phyloP scores from a whole-genome alignment of 495 filamentous ascomycete genomes.

The Podospora fimiseda region DNA sequence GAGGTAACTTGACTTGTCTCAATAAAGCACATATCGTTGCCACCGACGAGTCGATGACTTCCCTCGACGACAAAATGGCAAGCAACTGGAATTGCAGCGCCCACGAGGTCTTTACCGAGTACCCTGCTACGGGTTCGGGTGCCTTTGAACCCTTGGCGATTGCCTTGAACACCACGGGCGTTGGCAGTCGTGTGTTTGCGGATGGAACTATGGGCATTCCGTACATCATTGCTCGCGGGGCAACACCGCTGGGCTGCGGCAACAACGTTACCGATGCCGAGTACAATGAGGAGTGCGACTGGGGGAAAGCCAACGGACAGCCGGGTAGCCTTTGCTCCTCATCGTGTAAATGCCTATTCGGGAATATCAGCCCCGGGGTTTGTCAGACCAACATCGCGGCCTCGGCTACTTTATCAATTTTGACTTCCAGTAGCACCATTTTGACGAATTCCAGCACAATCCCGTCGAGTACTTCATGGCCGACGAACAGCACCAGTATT shows the following conservation, averaged over 20 bases:
- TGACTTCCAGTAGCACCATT: constrained; percentile 6
- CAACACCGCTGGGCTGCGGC: constrained; percentile 41
- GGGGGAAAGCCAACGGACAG: constrained; percentile 31
- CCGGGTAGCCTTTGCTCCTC: constrained; percentile 36
- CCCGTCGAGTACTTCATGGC: neutral
- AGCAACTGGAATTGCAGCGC: constrained; percentile 45
- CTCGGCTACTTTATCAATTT: constrained; percentile 1
- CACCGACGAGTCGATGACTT: constrained; percentile 26
- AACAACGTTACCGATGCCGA: constrained; percentile 36
- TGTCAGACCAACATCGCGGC: constrained; percentile 18
- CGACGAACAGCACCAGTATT: constrained; percentile 1
- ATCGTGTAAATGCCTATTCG: constrained; percentile 35
- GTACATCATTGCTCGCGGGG: constrained; percentile 46
- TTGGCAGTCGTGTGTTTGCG: constrained; percentile 34
- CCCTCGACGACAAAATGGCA: constrained; percentile 35
- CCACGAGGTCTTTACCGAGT: constrained; percentile 42
- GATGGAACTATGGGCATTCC: constrained; percentile 40
- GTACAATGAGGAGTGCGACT: constrained; percentile 42
- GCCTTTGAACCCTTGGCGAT: constrained; percentile 44
- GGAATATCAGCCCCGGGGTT: constrained; percentile 19
- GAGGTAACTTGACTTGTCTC: constrained; percentile 36
- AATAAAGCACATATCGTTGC: constrained; percentile 45
- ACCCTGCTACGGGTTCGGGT: constrained; percentile 32
- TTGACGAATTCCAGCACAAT: constrained; percentile 12
- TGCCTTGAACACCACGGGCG: constrained; percentile 34